A percentile compares a stretch with the other conserved stretches of the same genome.
These are phyloP conservation scores for Coemansia asiatica DNA, from an alignment of 192 early-diverging fungal species.

Conservation along the genomic window DNA sequence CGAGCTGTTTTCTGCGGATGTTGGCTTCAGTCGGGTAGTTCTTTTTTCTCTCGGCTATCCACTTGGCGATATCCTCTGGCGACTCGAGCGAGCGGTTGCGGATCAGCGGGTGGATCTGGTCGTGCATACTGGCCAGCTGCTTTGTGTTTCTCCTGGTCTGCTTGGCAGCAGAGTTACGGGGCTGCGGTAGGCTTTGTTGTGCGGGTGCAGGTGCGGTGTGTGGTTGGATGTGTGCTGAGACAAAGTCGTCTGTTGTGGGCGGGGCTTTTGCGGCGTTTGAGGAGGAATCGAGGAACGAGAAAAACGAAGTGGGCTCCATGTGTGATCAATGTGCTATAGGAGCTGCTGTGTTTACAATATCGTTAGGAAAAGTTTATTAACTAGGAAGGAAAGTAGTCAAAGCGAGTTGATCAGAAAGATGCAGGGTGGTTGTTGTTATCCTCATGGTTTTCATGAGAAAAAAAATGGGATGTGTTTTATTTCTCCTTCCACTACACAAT, in stretches of 20 bases:
- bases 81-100: conserved; percentile 54
- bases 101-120: conserved; percentile 50
- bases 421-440: too few relatives aligned
- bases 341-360: too few relatives aligned
- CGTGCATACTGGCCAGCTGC: background rate
- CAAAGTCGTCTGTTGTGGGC: background rate
- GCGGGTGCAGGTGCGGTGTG: background rate
- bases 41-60: conserved; percentile 79
- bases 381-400: too few relatives aligned
- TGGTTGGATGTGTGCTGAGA: background rate
- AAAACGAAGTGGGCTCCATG: background rate
- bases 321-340: too few relatives aligned
- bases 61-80: conserved; percentile 74
- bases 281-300: conserved; percentile 1
- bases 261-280: background rate
- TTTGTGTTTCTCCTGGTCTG: background rate
- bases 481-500: too few relatives aligned
- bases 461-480: background rate
- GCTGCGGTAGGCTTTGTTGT: background rate
- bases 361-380: too few relatives aligned
- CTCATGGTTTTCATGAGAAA: too few relatives aligned
- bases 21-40: conserved; percentile 77
- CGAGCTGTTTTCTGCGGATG: conserved; percentile 59
- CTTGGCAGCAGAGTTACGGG: background rate
- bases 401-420: too few relatives aligned